Evolutionary conservation across 495 filamentous ascomycete genomes (phyloP).

Genomic region (Tricharina praecox): DNA sequence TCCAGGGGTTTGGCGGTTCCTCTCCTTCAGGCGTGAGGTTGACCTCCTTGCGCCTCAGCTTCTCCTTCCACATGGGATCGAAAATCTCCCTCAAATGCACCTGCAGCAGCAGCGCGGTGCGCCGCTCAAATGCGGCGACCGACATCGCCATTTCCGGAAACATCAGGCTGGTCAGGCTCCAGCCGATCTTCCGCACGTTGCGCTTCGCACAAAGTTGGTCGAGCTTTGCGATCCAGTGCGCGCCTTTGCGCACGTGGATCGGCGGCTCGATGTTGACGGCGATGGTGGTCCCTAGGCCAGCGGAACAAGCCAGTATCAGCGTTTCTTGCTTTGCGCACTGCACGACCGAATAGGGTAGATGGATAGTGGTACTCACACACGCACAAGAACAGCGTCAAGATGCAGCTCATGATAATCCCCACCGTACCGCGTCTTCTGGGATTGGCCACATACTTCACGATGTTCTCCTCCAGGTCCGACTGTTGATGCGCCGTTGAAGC

Average conservation of each 20-base stretch:
- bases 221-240: not conserved
- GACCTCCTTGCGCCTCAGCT: not conserved
- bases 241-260: not conserved
- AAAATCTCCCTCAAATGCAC: not conserved
- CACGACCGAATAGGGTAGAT: not conserved
- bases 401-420: not conserved
- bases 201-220: not conserved
- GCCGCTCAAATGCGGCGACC: constrained; percentile 14
- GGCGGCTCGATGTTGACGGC: constrained; percentile 21
- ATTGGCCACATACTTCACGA: not conserved
- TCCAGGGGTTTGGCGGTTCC: not conserved
- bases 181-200: constrained; percentile 2
- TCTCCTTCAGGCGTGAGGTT: not conserved
- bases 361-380: constrained; percentile 6
- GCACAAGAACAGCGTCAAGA: constrained; percentile 4
- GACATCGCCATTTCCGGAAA: constrained; percentile 20
- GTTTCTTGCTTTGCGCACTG: not conserved
- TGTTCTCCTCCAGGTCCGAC: not conserved
- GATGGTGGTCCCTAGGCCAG: constrained; percentile 16
- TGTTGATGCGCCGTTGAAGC: not conserved
- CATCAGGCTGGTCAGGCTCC: constrained; percentile 15
- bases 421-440: constrained; percentile 7
- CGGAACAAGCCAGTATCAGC: not conserved
- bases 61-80: not conserved
- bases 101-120: constrained; percentile 5